Base-by-base conservation (phyloP, 257 asterid species). In the Cruciata laevipes region DNA sequence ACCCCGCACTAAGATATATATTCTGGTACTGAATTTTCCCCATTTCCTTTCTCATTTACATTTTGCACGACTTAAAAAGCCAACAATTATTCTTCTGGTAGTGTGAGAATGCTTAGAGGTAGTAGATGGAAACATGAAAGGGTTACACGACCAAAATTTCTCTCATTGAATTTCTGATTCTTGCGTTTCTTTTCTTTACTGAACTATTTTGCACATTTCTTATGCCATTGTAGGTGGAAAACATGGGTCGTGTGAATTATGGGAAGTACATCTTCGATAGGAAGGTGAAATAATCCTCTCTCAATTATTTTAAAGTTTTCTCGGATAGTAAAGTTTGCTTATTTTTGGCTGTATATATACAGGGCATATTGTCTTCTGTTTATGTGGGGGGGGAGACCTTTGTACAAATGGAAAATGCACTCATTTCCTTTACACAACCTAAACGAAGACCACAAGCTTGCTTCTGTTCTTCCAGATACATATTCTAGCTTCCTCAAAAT, bases 171-270 rank as follows among this genome's bases (percentile, higher is more conserved):
- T 61, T 53, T 35, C 2, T 0, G 20, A 20, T 18, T 21, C 16
- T 20, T 13, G 32, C 2, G 42, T 37, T 17, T 27, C 32, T 38
- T 24, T 69, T 2, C 30, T 32, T 47, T 31, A 31, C 51, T 25
- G 52, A 57, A 20, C 5, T 37, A 6, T 55, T 68, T 27, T 37
- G 63, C 20, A 70, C 66, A 52, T 30, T 53, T 61, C 60, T 75
- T 68, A 72, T 58, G 27, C 58, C 67, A 70, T 69, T 78, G 47
- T 77, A 93, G 99, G 95, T 93, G 42, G 99, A 93, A 76, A 93
- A 93, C 85, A 88, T 93, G 99, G 99, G 99, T 6, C 99, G 89
- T 63, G 73, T 93, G 78, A 93, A 93, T 76, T 86, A 93, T 67
- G 99, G 99, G 56, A 76, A 69, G 7, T 88, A 88, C 70, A 57